Percentiles rank a stretch among this genome's conserved stretches.
These are phyloP conservation scores for Hibiscus trionum DNA, from an alignment of 345 rosid species.

Conservation along the genomic window DNA sequence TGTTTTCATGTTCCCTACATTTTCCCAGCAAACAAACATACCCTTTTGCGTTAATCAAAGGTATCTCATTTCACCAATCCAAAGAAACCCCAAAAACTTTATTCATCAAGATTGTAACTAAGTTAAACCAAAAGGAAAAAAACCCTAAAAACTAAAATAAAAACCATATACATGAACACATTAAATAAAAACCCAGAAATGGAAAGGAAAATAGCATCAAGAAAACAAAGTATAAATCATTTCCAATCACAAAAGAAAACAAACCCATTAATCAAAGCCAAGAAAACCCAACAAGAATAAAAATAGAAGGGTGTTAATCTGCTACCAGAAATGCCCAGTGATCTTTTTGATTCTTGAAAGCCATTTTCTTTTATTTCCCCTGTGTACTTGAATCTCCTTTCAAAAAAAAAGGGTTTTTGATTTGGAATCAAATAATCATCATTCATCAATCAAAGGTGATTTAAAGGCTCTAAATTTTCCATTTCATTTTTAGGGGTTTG, in stretches of 20 bases:
- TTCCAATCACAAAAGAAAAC: too few relatives aligned
- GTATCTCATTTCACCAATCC: not conserved
- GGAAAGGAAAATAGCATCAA: not conserved
- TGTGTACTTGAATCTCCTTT: not conserved
- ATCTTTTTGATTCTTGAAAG: slow-evolving; percentile 9
- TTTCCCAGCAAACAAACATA: not conserved
- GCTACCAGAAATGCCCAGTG: slow-evolving; percentile 18
- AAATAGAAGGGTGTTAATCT: not conserved
- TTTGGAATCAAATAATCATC: not conserved
- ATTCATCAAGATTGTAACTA: not conserved
- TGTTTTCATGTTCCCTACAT: not conserved
- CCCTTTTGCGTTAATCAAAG: not conserved
- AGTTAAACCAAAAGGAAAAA: not conserved
- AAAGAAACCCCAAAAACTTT: not conserved
- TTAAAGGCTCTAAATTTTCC: slow-evolving; percentile 3
- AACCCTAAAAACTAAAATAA: not conserved
- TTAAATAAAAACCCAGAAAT: not conserved
- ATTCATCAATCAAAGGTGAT: not conserved
- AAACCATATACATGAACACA: not conserved
- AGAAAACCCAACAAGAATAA: not conserved
- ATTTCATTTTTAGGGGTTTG: not conserved
- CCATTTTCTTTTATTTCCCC: not conserved
- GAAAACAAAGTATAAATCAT: not conserved
- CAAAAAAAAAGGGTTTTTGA: not conserved
- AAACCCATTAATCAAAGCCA: not conserved